Conservation (phyloP, 2,329 filamentous ascomycete genomes). For the Ceratocystis smalleyi region DNA sequence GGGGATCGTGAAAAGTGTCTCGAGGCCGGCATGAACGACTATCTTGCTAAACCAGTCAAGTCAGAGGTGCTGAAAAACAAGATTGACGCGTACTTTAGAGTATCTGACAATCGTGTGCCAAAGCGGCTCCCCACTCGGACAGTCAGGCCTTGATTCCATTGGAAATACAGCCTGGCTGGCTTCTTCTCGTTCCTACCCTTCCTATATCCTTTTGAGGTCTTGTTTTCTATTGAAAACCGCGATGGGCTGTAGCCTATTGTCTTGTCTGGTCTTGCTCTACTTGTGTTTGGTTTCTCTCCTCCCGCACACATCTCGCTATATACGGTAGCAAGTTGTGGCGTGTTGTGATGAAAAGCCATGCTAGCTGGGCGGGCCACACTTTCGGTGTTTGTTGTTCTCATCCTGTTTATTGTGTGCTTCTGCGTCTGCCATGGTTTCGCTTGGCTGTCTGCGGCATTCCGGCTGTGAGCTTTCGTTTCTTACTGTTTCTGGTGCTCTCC, state of each 20-base stretch:
- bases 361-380: too few species aligned
- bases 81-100: conserved; percentile 43
- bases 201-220: neutral
- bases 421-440: too few species aligned
- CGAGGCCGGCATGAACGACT: conserved; percentile 96
- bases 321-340: too few species aligned
- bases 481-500: neutral
- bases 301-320: neutral
- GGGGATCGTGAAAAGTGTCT: conserved; percentile 89
- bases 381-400: too few species aligned
- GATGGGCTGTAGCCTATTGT: neutral
- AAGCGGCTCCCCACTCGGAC: conserved; percentile 19
- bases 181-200: conserved; percentile 2
- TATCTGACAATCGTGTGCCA: conserved; percentile 22
- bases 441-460: neutral
- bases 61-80: conserved; percentile 76
- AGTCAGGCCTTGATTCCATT: neutral
- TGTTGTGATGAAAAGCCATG: too few species aligned
- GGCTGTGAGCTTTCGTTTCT: neutral
- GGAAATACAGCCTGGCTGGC: neutral
- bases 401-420: too few species aligned
- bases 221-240: neutral
- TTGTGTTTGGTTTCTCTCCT: neutral
- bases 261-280: neutral
- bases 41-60: conserved; percentile 87